A percentile compares a stretch with the other conserved stretches of the same genome.
Evolutionary conservation across 192 early-diverging fungal genomes (phyloP).

Genomic region (Coemansia sp.): DNA sequence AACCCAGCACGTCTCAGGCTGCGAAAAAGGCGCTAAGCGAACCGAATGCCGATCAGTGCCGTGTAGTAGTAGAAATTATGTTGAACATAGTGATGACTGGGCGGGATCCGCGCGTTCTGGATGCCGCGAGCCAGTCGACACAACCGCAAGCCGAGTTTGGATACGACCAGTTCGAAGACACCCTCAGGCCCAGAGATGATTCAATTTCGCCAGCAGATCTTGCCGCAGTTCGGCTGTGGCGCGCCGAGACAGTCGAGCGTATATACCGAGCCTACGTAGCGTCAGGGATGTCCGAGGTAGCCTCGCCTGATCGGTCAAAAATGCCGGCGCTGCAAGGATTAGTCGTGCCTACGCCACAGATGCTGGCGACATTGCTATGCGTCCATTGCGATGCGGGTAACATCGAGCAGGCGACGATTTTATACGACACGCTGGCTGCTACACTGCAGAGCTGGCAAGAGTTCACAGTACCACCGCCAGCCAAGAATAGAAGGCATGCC

Average conservation of each 20-base stretch:
- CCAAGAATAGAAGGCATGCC: neutral
- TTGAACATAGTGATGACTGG: constrained; percentile 29
- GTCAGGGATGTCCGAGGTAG: constrained; percentile 36
- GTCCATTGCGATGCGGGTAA: constrained; percentile 25
- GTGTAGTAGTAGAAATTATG: constrained; percentile 14
- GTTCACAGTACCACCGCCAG: neutral
- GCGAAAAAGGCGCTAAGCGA: constrained; percentile 1
- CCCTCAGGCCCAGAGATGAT: constrained; percentile 9
- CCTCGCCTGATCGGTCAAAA: constrained; percentile 30
- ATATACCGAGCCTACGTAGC: constrained; percentile 44
- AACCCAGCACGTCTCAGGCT: neutral
- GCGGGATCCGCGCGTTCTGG: constrained; percentile 18
- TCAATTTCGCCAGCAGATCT: neutral
- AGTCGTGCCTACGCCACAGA: constrained; percentile 29
- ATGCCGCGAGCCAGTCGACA: neutral
- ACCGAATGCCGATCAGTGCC: constrained; percentile 1
- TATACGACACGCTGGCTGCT: constrained; percentile 35
- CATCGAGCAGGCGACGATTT: constrained; percentile 30
- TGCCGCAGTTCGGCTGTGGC: constrained; percentile 18
- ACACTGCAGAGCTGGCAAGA: constrained; percentile 10
- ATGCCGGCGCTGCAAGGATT: constrained; percentile 37
- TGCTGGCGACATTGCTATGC: constrained; percentile 25
- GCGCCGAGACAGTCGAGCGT: constrained; percentile 40
- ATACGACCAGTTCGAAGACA: constrained; percentile 32
- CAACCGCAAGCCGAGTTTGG: constrained; percentile 15